Base-by-base conservation (phyloP, 495 filamentous ascomycete species). In the Hypoxylon subgilvum region DNA sequence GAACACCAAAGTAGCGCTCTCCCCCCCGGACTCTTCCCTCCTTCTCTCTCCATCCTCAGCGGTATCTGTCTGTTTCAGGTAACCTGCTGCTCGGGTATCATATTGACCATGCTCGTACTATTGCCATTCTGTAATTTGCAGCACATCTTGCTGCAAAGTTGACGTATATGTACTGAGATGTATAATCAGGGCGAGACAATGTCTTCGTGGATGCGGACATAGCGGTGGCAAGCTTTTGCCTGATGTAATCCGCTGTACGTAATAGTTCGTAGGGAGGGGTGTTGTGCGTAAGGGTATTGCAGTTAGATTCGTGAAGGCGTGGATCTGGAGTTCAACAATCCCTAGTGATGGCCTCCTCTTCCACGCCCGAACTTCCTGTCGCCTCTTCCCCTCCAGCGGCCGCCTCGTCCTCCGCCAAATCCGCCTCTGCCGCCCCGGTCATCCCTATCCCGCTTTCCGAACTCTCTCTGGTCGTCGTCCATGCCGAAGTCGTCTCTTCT, bases 401-500 rank as follows among this genome's bases (percentile, higher is more conserved):
- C 67, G 4, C 70, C 68, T 32, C 70, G 50, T 12, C 64, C 63
- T 13, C 61, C 64, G 9, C 63, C 59, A 14, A 65, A 67, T 45
- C 72, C 40, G 45, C 68, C 39, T 43, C 68, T 50, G 25, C 70
- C 80, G 69, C 55, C 82, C 78, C 48, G 79, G 70, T 72, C 77
- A 72, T 68, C 82, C 73, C 52, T 74, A 68, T 70, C 82, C 72
- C 61, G 76, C 57, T 48, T 76, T 67, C 50, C 79, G 72, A 59
- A 80, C 68, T 69, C 73, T 73, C 72, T 50, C 61, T 66, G 78
- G 76, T 76, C 71, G 73, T 79, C 66, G 72, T 82, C 72, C 75
- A 70, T 49, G 64, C 68, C 64, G 7, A 32, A 21, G 76, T 82
- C 63, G 69, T 80, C 75, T 76, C 86, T 73, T 73, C 82, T 49